phyloP scores from a whole-genome alignment of 169 alveolate species.

The Plasmodium blacklocki region DNA sequence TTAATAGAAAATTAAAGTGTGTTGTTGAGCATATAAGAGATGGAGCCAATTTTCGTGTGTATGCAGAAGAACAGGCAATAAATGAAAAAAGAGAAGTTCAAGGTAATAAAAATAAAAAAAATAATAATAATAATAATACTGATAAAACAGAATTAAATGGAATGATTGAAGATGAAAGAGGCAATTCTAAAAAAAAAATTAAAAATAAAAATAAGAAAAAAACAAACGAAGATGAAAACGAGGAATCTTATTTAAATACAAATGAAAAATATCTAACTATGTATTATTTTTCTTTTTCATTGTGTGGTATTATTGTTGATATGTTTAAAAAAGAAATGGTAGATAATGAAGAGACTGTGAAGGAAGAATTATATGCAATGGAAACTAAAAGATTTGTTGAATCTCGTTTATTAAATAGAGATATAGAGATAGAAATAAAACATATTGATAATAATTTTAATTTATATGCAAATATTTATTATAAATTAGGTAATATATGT shows the following conservation, averaged over 20 bases:
- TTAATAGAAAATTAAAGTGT: conserved; percentile 34
- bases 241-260: neutral
- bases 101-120: neutral
- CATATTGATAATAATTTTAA: conserved; percentile 66
- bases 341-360: conserved; percentile 54
- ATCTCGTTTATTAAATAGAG: conserved; percentile 61
- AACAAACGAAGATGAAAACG: neutral
- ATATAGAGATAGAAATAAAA: conserved; percentile 52
- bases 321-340: conserved; percentile 73
- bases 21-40: conserved; percentile 68
- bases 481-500: conserved; percentile 71
- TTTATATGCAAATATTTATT: conserved; percentile 54
- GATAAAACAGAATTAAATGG: too few relatives aligned
- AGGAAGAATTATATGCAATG: conserved; percentile 67
- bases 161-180: neutral
- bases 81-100: conserved; percentile 13
- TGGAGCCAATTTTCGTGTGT: conserved; percentile 71
- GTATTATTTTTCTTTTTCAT: conserved; percentile 62
- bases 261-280: conserved; percentile 42
- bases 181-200: neutral
- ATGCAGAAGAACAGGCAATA: conserved; percentile 9
- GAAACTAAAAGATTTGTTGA: conserved; percentile 73
- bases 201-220: conserved; percentile 2
- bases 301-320: conserved; percentile 72
- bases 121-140: neutral